phyloP scores from a whole-genome alignment of 768 basidiomycete genomes.

The Termitomyces sp. region DNA sequence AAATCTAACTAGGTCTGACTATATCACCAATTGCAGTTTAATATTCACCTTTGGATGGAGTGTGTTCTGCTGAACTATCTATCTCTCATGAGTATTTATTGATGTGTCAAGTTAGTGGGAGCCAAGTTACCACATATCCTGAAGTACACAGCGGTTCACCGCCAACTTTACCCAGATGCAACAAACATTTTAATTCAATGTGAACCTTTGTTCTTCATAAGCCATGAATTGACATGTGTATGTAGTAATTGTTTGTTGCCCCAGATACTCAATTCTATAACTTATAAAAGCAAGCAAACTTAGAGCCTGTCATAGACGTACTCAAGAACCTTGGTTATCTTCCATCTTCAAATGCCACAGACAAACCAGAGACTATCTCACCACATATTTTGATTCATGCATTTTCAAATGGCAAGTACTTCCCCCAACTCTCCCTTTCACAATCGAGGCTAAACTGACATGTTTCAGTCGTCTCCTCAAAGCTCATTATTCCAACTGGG shows the following conservation, averaged over 20 bases:
- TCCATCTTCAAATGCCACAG: background rate
- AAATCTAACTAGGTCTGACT: background rate
- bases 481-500: slow-evolving; percentile 9
- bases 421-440: background rate
- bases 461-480: slow-evolving; percentile 31
- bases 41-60: slow-evolving; percentile 47
- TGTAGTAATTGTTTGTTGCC: slow-evolving; percentile 11
- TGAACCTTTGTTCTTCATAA: slow-evolving; percentile 33
- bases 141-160: slow-evolving; percentile 41
- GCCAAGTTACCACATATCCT: slow-evolving; percentile 40
- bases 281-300: slow-evolving; percentile 21
- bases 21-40: slow-evolving; percentile 22
- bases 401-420: slow-evolving; percentile 43
- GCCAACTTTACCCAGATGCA: slow-evolving; percentile 38
- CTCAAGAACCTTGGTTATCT: background rate
- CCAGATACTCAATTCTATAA: background rate
- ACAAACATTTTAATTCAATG: slow-evolving; percentile 38
- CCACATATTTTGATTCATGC: slow-evolving; percentile 39
- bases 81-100: background rate
- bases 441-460: background rate
- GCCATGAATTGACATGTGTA: slow-evolving; percentile 26
- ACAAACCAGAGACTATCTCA: slow-evolving; percentile 10
- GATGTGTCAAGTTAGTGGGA: slow-evolving; percentile 32
- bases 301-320: slow-evolving; percentile 15
- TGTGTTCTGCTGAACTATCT: slow-evolving; percentile 20